Evolutionary conservation across 192 early-diverging fungal species (phyloP).

Genomic region (Coemansia reversa): DNA sequence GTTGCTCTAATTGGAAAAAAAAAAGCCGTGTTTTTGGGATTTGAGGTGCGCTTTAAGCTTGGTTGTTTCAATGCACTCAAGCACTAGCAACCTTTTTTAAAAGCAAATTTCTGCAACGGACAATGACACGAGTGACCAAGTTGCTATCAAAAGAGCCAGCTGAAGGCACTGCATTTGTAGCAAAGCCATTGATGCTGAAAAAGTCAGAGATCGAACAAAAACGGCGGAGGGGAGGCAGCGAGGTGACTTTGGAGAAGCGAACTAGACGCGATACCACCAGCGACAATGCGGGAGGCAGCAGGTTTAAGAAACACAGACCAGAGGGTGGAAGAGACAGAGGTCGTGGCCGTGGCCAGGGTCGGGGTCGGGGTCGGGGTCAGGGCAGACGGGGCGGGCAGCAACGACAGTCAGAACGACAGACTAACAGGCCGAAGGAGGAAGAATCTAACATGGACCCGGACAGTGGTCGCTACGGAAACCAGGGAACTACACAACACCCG

Average conservation of each 20-base stretch:
- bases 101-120: neutral
- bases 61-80: conserved; percentile 14
- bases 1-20: neutral
- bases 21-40: neutral
- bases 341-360: conserved; percentile 13
- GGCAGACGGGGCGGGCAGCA: conserved; percentile 26
- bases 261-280: too few species aligned
- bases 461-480: conserved; percentile 86
- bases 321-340: conserved; percentile 23
- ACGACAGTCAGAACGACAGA: conserved; percentile 31
- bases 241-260: too few species aligned
- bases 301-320: conserved; percentile 5
- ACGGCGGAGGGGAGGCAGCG: conserved; percentile 3
- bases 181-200: conserved; percentile 53
- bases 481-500: conserved; percentile 83
- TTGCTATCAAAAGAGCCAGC: conserved; percentile 56
- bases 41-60: conserved; percentile 4
- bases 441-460: conserved; percentile 87
- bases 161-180: conserved; percentile 50
- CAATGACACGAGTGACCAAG: conserved; percentile 63
- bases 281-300: too few species aligned
- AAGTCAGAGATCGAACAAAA: conserved; percentile 47
- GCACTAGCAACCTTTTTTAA: conserved; percentile 13
- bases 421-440: conserved; percentile 62
- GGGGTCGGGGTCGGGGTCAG: conserved; percentile 14